These are phyloP conservation scores for Petunia secreta DNA, from an alignment of 257 asterid species.

Conservation along the genomic window DNA sequence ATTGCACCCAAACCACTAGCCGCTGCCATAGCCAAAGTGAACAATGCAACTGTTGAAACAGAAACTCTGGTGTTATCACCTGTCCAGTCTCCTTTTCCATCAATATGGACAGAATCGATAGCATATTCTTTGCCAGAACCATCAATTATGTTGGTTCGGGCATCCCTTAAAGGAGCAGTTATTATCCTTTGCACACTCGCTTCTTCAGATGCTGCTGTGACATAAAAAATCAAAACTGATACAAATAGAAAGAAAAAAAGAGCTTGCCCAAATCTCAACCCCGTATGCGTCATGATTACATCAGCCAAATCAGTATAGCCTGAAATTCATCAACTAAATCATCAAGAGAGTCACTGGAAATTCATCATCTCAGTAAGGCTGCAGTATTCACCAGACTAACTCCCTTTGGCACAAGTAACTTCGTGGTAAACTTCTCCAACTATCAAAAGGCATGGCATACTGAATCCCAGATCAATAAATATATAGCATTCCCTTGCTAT, in stretches of 20 bases:
- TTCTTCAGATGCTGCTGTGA: constrained; percentile 47
- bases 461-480: not conserved
- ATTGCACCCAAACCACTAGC: constrained; percentile 98
- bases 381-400: not conserved
- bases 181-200: constrained; percentile 45
- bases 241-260: constrained; percentile 48
- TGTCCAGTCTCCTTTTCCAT: constrained; percentile 49
- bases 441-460: constrained; percentile 4
- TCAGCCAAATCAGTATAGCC: constrained; percentile 27
- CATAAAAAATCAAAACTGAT: constrained; percentile 38
- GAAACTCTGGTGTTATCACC: constrained; percentile 67
- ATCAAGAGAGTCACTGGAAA: constrained; percentile 12
- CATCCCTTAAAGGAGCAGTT: constrained; percentile 75
- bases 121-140: constrained; percentile 83
- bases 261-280: constrained; percentile 41
- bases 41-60: constrained; percentile 84
- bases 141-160: constrained; percentile 70
- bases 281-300: constrained; percentile 39
- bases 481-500: not conserved
- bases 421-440: constrained; percentile 10
- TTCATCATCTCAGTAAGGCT: constrained; percentile 27
- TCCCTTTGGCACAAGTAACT: not conserved
- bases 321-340: constrained; percentile 21
- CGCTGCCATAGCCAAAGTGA: constrained; percentile 93
- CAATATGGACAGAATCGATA: constrained; percentile 42